phyloP scores from a whole-genome alignment of 352 stramenopile species.

The Phytophthora boehmeriae region DNA sequence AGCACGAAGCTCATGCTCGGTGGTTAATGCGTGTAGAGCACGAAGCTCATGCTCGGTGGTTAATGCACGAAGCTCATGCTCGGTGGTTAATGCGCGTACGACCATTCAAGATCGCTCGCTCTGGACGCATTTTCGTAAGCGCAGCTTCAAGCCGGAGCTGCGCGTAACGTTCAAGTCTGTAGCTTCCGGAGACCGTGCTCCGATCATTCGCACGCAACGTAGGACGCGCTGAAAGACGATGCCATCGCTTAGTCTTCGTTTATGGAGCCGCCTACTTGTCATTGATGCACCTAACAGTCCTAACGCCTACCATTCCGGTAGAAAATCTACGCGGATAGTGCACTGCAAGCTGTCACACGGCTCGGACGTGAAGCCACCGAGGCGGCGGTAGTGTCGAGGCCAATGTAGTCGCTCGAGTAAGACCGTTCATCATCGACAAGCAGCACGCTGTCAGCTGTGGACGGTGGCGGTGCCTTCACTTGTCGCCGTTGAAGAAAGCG shows the following conservation, averaged over 20 bases:
- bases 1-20: too few species aligned
- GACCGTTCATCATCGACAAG: conserved; percentile 20
- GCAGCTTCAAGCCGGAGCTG: too few species aligned
- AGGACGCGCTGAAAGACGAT: neutral
- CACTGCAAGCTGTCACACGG: too few species aligned
- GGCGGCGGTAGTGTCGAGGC: conserved; percentile 11
- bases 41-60: neutral
- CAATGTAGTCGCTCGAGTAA: conserved; percentile 13
- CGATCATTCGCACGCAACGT: conserved; percentile 14
- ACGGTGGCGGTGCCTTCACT: conserved; percentile 12
- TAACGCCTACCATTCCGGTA: too few species aligned
- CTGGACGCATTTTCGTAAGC: neutral
- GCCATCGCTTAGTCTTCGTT: neutral
- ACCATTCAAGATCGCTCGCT: neutral
- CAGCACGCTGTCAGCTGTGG: conserved; percentile 14
- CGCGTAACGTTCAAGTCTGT: too few species aligned
- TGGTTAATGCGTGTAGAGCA: neutral
- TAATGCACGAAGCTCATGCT: too few species aligned
- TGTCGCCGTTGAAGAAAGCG: conserved; percentile 17
- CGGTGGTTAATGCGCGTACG: neutral
- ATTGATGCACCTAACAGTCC: neutral
- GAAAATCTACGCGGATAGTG: too few species aligned
- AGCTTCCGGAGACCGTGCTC: conserved; percentile 4
- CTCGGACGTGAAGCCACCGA: conserved; percentile 13
- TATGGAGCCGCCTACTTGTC: conserved; percentile 1